Base-by-base conservation (phyloP, 1,139 yeast species). In the Geotrichum klebahnii region DNA sequence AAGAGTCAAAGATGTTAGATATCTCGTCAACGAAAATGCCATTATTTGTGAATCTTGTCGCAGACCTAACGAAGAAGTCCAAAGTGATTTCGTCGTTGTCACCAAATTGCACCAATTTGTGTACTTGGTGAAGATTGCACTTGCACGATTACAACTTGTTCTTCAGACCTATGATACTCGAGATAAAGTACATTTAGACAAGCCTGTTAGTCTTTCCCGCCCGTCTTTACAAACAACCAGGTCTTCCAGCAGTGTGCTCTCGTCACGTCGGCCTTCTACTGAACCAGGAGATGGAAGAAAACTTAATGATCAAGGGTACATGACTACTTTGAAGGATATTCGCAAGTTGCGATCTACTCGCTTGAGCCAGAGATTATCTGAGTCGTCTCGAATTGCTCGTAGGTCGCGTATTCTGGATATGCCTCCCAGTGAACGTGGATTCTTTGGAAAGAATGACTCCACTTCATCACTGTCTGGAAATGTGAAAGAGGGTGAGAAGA, bases 61-160 rank as follows among this genome's bases (percentile, higher is more conserved):
- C 0, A 59, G 73, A 8, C 69, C 70, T 37, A 77, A 74, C 54
- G 73, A 76, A 0, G 71, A 72, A 49, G 59, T 63, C 22, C 73
- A 82, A 0, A 73, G 76, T 1, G 72, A 76, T 24, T 88, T 90
- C 63, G 76, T 71, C 43, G 62, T 68, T n/a, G 81, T 89, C 0
- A 75, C 87, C 3, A 83, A 81, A 55, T 74, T 88, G 46, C 67
- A 79, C 19, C 97, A 92, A 66, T 77, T 88, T 63, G 74, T 83
- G 23, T 88, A 81, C 63, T 70, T 92, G 46, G 71, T 90, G 57
- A 84, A 86, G 60, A 89, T 92, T 57, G 97, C 97, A 0, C 73
- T 89, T 45, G 79, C 84, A 5, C 75, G 97, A 53, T 83, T 96
- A 2, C 81, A 79, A 59, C 76, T 82, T 20, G 89, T 84, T 0